Evolutionary conservation across 2,329 filamentous ascomycete genomes (phyloP), one percentile per base, ranked within the genome.

Genomic region (Aspergillus hiratsukae): DNA sequence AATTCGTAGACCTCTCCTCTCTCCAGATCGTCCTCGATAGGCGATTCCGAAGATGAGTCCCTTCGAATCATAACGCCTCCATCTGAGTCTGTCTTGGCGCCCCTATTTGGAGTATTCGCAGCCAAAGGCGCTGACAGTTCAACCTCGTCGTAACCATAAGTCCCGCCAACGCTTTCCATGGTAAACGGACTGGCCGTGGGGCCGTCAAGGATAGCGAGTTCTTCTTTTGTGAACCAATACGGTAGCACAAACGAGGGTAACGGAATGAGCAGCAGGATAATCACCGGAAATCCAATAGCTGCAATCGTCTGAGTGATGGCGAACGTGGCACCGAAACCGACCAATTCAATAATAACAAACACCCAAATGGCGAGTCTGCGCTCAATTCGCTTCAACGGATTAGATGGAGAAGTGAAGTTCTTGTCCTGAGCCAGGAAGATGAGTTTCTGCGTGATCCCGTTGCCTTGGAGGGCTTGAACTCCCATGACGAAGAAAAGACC

Each of bases 401-500:
- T 81, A 0, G 75, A 74, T 0, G 66, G 75, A 0, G 78, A 66
- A 0, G 87, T 90, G n/a, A 91, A 77, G 4, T 78, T 69, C 49
- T 71, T 76, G 72, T 93, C 89, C 60, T 84, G 82, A 1, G 79
- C 74, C 1, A 93, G 79, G 70, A 89, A 92, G 23, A 90, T 70
- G 8, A 92, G 70, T 72, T 92, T 92, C 58, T 81, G 76, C 0
- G 88, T 92, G 68, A 93, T 90, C 23, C 89, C 89, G 68, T 93
- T 93, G 25, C 76, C 86, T 67, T 86, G 82, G 31, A 93, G 83
- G 3, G 89, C 89, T 74, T 92, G 87, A 58, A 90, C 80, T 45
- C 89, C 89, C 89, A 93, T 92, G 69, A 91, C 83, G 74, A 92
- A 92, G 79, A 93, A 93, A 27, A 93, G 80, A 0, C 89, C 89